Evolutionary conservation across 1,139 yeast genomes (phyloP), one percentile per base, ranked within the genome.

Genomic region (Blastobotrys indianensis): DNA sequence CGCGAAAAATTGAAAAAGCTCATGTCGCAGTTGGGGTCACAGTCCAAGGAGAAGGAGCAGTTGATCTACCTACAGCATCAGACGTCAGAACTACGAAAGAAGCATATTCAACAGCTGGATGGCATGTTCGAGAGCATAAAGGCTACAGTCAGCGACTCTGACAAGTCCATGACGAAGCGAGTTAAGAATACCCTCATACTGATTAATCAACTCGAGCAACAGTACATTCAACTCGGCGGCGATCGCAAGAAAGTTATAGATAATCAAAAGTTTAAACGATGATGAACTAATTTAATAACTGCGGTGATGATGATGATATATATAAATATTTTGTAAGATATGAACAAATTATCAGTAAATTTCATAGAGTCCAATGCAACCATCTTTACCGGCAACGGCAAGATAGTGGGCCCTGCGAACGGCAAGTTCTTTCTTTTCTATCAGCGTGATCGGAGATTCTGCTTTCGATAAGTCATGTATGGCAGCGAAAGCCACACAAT

Each of bases 311-410:
- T 31, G 33, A 31, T 8, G 15, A 31, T 31, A 4, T 31, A n/a
- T 31, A 31, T 31, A 13, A 4, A n/a, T 13, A 31, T 31, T 4
- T 31, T 31, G 15, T n/a, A 13, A 31, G 15, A 13, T 31, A 31
- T 31, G 8, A n/a, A n/a, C 33, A 13, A 31, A 31, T 4, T 31
- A 28, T 51, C 48, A 64, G 47, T 60, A 62, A 6, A 62, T 42
- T 10, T 59, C 51, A 51, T 59, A 65, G 35, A 68, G 46, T 7
- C 58, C 61, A 2, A 68, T 60, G 4, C 70, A 57, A 9, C 69
- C 68, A 39, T 67, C 68, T 46, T 67, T 68, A 3, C 68, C 65
- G 3, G 65, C 70, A 2, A 60, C 65, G 1, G 70, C 71, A 0
- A 68, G 51, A 60, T 63, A 62, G 42, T 63, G 62, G 13, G 51